Conservation (phyloP, 495 filamentous ascomycete genomes). For the Penicillium lagena region DNA sequence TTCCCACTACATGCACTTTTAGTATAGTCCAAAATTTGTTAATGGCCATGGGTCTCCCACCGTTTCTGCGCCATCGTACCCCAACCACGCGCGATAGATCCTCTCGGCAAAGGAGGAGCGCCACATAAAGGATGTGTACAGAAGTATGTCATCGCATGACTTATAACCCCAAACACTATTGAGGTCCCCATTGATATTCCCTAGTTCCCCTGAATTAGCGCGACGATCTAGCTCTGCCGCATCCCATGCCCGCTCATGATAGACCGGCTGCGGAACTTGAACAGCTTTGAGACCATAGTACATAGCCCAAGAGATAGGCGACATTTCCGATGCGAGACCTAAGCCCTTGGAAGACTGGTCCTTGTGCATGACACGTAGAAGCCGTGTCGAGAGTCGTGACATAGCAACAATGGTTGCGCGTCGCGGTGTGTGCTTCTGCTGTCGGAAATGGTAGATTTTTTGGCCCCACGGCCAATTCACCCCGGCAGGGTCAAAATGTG, state of each 20-base stretch:
- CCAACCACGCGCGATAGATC: conserved; percentile 59
- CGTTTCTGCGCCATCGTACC: conserved; percentile 43
- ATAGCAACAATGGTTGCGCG: conserved; percentile 60
- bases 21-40: no score
- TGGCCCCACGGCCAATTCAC: conserved; percentile 54
- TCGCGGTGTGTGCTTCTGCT: conserved; percentile 46
- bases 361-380: conserved; percentile 61
- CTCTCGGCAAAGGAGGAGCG: conserved; percentile 43
- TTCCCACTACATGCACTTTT: no score
- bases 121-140: conserved; percentile 24
- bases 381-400: conserved; percentile 48
- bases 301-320: conserved; percentile 53
- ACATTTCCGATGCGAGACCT: conserved; percentile 62
- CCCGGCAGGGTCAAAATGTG: conserved; percentile 57
- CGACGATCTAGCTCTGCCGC: conserved; percentile 47
- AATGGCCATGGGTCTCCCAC: conserved; percentile 3
- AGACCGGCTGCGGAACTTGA: conserved; percentile 51
- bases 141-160: conserved; percentile 10
- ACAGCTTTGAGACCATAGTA: conserved; percentile 59
- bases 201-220: conserved; percentile 50
- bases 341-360: conserved; percentile 34
- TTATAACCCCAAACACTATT: conserved; percentile 16
- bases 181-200: conserved; percentile 4
- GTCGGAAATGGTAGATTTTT: conserved; percentile 44
- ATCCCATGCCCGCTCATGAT: conserved; percentile 53